A percentile compares a stretch with the other conserved stretches of the same genome.
These are phyloP conservation scores for Plasmodium gallinaceum DNA, from an alignment of 169 alveolate species.

Conservation along the genomic window DNA sequence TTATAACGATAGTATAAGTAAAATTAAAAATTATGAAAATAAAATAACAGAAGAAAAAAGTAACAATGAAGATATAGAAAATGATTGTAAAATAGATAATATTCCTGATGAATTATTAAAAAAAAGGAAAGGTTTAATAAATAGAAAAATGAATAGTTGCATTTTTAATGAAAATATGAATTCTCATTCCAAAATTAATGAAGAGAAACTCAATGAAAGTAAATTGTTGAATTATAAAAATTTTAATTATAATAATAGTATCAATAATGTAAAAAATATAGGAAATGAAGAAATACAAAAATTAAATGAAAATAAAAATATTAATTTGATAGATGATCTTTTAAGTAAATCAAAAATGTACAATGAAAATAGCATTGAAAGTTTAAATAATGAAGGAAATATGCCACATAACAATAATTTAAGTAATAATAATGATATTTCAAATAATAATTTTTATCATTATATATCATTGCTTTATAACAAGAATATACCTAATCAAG, in stretches of 20 bases:
- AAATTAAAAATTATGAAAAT: background rate
- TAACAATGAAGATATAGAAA: background rate
- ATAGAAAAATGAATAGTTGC: background rate
- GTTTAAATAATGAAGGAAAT: background rate
- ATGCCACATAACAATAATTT: background rate
- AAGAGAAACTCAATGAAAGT: background rate
- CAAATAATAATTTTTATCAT: background rate
- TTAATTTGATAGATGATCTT: background rate
- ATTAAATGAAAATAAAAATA: background rate
- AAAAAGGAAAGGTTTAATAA: background rate
- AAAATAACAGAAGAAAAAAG: constrained; percentile 9
- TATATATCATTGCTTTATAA: background rate
- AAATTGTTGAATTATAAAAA: background rate
- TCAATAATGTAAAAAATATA: background rate
- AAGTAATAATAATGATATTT: background rate
- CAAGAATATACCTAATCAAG: background rate
- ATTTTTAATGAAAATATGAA: constrained; percentile 4
- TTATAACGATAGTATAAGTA: constrained; percentile 14
- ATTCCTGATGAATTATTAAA: background rate
- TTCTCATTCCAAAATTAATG: background rate
- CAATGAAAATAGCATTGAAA: background rate
- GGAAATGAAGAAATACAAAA: constrained; percentile 9
- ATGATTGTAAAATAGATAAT: constrained; percentile 10
- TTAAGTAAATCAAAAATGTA: background rate
- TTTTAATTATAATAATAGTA: background rate